Evolutionary conservation across 495 filamentous ascomycete genomes (phyloP).

Genomic region (Annulohypoxylon maeteangense): DNA sequence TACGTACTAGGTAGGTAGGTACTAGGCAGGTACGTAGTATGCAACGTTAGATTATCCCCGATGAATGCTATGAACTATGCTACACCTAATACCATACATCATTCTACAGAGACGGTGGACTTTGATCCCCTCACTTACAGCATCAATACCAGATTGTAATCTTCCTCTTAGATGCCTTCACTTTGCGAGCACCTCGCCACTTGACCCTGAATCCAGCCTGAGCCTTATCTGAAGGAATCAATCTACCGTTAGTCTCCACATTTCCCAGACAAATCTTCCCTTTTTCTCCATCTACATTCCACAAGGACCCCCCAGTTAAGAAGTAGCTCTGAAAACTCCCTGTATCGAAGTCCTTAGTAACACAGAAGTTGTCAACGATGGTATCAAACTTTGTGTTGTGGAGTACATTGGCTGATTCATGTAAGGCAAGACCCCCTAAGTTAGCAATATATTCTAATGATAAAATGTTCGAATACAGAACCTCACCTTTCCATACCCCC

Average conservation of each 20-base stretch:
- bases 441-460: neutral
- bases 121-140: neutral
- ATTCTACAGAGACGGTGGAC: neutral
- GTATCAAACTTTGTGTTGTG: slow-evolving; percentile 23
- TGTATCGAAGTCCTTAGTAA: slow-evolving; percentile 15
- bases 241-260: slow-evolving; percentile 12
- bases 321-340: slow-evolving; percentile 28
- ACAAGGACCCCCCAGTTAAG: slow-evolving; percentile 22
- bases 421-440: neutral
- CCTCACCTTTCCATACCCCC: slow-evolving; percentile 65
- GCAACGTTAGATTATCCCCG: too few species aligned
- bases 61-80: neutral
- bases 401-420: slow-evolving; percentile 16
- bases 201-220: slow-evolving; percentile 30
- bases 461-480: neutral
- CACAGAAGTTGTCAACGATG: slow-evolving; percentile 26
- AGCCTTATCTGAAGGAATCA: slow-evolving; percentile 27
- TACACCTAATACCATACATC: neutral
- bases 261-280: slow-evolving; percentile 21
- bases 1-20: neutral
- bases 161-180: slow-evolving; percentile 5
- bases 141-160: slow-evolving; percentile 17
- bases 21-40: neutral
- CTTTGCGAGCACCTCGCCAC: slow-evolving; percentile 26
- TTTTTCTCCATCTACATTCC: slow-evolving; percentile 22